Evolutionary conservation across 129 eudicot species (phyloP), one percentile per base, ranked within the genome.

Genomic region (Sambucus nigra): DNA sequence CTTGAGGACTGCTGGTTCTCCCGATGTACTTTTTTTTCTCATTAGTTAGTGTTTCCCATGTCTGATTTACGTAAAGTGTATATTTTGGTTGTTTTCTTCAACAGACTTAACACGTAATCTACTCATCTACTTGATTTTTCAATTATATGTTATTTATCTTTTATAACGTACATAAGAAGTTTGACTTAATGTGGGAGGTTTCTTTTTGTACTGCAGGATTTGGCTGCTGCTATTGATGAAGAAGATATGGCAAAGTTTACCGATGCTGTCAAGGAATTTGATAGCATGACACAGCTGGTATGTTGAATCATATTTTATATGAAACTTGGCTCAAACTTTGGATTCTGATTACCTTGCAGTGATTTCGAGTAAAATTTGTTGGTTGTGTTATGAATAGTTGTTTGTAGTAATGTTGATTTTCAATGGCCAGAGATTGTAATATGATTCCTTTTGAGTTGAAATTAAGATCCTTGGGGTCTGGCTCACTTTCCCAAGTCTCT

Each of bases 281-380:
- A 81, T 70, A 73, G 79, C 79, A 67, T 77, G 66, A 70, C 81
- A 18, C 71, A 79, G 47, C 79, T 81, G 81, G 91, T 81, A 81
- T 23, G 13, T 18, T 11, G 22, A 61, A 23, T 24, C 4, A 26
- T n/a, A 20, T 11, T 53, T 42, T 18, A 1, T 40, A 26, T 42
- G 31, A 20, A 17, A 25, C 18, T 58, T 14, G 2, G 23, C 24
- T 12, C 26, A 22, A 21, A 14, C 8, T 16, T 17, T 19, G 25
- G n/a, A 4, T 22, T 16, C 17, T 38, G 2, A 25, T n/a, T 39
- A 1, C 12, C 18, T 19, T 50, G 25, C 12, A 10, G 21, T 39
- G 40, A 38, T 25, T 6, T 51, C 23, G 31, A 23, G n/a, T n/a
- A 14, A 23, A 51, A 16, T 33, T 0, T n/a, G n/a, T n/a, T 61